Percentiles rank a stretch among this genome's conserved stretches.
These are phyloP conservation scores for Comarum palustre DNA, from an alignment of 306 rosid genomes.

Conservation along the genomic window DNA sequence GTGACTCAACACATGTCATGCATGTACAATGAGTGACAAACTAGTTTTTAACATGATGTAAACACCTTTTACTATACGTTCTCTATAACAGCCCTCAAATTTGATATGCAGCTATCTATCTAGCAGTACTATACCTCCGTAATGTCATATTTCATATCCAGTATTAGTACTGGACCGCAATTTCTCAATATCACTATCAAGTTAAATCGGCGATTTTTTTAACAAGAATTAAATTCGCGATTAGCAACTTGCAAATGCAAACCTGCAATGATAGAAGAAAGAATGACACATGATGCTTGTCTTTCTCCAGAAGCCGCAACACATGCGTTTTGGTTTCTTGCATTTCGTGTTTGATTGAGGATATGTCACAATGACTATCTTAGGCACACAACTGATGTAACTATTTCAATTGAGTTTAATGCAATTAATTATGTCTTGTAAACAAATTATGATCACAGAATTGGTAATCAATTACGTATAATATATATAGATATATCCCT, in stretches of 20 bases:
- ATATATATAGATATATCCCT: no score
- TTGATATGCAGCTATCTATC: neutral
- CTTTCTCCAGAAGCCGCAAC: neutral
- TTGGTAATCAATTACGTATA: no score
- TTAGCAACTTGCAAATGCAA: neutral
- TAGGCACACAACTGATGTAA: no score
- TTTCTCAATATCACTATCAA: neutral
- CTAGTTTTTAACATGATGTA: neutral
- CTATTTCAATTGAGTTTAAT: no score
- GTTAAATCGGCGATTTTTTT: no score
- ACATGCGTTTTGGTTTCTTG: no score
- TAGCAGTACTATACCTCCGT: neutral
- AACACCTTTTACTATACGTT: neutral
- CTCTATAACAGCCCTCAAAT: neutral
- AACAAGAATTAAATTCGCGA: neutral
- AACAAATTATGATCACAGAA: no score
- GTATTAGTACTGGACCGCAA: neutral
- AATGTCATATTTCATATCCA: neutral
- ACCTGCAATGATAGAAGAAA: neutral
- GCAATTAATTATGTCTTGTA: no score
- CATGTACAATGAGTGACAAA: neutral
- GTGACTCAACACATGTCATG: neutral
- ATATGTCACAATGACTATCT: no score
- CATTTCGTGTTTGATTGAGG: no score
- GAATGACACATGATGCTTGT: neutral